Base-by-base conservation (phyloP, 2,329 filamentous ascomycete genomes). In the Sporothrix curviconia region DNA sequence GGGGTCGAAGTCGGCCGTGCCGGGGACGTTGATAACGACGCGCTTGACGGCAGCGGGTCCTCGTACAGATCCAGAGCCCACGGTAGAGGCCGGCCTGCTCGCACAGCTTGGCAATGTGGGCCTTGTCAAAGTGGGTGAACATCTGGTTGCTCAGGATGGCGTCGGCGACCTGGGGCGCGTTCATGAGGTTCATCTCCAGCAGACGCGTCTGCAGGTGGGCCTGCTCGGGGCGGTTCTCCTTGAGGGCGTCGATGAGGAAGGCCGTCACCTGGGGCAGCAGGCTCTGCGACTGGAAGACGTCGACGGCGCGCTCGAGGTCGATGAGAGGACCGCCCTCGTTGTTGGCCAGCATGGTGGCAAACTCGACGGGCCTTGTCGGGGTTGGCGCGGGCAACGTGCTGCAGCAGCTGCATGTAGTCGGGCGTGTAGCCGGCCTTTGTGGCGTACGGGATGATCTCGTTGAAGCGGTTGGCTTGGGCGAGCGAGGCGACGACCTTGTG, bases 191-290 rank as follows among this genome's bases (percentile, higher is more conserved):
- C 92, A 99, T 97, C 79, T 99, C 95, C 57, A 99, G 78, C 3
- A 99, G 81, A 60, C 94, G 87, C 22, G 95, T 99, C 74, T 99
- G 94, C 39, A 99, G 80, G 64, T 92, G 86, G 39, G 86, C 92
- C 69, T 99, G 92, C 72, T 99, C 94, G 0, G 91, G 91, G 66
- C 86, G 87, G 76, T 99, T 96, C 65, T 94, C 90, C 72, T 96
- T 94, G 34, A 99, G 81, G 2, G 92, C 92, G 73, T 99, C 94
- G 25, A 99, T 82, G 53, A 99, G 76, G 82, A 99, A 99, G n/a
- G 92, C 92, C 3, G 95, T 99, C 7, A 92, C 92, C 72, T 96
- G 91, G 71, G 97, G 95, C 51, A 97, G 83, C 91, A 97, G 94
- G 67, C 91, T 92, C 72, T 99, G 94, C 9, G 92, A 92, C 73